A percentile compares a stretch with the other conserved stretches of the same genome.
Evolutionary conservation across 2,329 filamentous ascomycete genomes (phyloP).

Genomic region (Chalaropsis thielavioides): DNA sequence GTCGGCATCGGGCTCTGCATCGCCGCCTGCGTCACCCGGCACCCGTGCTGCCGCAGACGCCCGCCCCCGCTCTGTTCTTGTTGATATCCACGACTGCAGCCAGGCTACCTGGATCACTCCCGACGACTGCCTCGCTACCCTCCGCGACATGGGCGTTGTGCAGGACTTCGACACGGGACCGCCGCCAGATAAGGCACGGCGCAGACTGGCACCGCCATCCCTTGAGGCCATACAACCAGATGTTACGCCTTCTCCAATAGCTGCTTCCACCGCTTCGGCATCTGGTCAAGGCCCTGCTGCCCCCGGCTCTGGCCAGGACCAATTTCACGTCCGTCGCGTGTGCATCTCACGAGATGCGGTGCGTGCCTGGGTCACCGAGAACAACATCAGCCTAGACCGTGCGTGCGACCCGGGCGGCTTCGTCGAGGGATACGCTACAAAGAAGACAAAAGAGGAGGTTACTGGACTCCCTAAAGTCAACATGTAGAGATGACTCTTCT

Average conservation of each 20-base stretch:
- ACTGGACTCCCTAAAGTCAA: background rate
- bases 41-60: constrained; percentile 18
- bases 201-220: background rate
- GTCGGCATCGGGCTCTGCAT: constrained; percentile 19
- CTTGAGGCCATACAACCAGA: no score
- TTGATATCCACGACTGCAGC: constrained; percentile 58
- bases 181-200: constrained; percentile 14
- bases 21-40: constrained; percentile 19
- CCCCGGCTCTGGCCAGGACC: background rate
- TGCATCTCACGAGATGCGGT: constrained; percentile 42
- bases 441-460: constrained; percentile 19
- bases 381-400: constrained; percentile 48
- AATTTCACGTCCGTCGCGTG: constrained; percentile 28
- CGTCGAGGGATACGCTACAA: constrained; percentile 48
- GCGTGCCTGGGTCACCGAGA: constrained; percentile 48
- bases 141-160: constrained; percentile 67
- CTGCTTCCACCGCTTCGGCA: background rate
- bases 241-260: background rate
- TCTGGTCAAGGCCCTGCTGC: background rate
- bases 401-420: constrained; percentile 66
- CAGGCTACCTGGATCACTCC: constrained; percentile 66
- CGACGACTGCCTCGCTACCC: constrained; percentile 66
- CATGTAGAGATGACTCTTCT: background rate
- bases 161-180: constrained; percentile 40
- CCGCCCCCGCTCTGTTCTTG: constrained; percentile 33